These are phyloP conservation scores for Paramecium tetraurelia DNA, from an alignment of 73 alveolate species.

Conservation along the genomic window DNA sequence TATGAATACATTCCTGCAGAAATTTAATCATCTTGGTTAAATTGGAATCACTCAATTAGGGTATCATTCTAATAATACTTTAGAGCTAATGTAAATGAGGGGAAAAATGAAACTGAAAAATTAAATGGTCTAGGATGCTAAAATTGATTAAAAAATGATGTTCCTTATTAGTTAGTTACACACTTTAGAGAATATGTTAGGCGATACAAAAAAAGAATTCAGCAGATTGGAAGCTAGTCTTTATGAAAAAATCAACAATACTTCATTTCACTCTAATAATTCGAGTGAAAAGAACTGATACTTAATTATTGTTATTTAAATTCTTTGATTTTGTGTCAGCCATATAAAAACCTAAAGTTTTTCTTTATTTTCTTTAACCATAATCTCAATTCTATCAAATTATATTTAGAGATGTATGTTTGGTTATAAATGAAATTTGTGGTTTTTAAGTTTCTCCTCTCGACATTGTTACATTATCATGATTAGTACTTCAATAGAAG, in stretches of 20 bases:
- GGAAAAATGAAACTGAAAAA: neutral
- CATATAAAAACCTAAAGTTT: neutral
- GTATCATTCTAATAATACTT: neutral
- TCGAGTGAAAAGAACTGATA: conserved; percentile 37
- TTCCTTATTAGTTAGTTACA: conserved; percentile 28
- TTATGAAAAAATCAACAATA: conserved; percentile 42
- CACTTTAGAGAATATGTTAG: conserved; percentile 39
- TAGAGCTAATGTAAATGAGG: conserved; percentile 22
- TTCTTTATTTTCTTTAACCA: neutral
- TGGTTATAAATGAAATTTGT: neutral
- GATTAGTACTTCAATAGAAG: neutral
- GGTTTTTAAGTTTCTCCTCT: neutral
- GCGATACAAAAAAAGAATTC: conserved; percentile 46
- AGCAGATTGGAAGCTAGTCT: conserved; percentile 40
- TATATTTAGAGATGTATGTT: neutral
- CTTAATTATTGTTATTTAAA: neutral
- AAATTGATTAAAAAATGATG: conserved; percentile 49
- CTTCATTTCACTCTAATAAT: conserved; percentile 22
- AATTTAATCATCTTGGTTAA: conserved; percentile 16
- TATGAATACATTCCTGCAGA: neutral
- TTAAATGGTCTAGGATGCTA: conserved; percentile 20
- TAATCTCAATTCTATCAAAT: neutral
- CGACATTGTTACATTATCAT: neutral
- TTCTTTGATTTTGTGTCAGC: neutral
- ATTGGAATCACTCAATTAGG: conserved; percentile 6